These are phyloP conservation scores for Xylaria castorea DNA, from an alignment of 495 filamentous ascomycete genomes.

Conservation along the genomic window DNA sequence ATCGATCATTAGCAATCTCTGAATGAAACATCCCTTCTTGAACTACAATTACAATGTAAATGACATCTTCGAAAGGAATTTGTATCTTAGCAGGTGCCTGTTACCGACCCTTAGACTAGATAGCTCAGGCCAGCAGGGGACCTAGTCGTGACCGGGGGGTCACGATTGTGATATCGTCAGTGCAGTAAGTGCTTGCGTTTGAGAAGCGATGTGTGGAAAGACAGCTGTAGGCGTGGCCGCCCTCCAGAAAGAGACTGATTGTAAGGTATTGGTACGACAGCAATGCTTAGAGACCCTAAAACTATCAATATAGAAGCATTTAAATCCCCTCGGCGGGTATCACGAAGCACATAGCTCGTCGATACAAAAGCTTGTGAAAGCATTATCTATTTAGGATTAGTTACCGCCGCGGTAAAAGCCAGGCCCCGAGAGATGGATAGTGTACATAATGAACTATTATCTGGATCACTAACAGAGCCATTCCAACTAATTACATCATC, in stretches of 20 bases:
- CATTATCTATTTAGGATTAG: neutral
- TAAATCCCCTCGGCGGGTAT: neutral
- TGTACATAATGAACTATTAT: neutral
- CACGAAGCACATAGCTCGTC: neutral
- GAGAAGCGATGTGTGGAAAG: neutral
- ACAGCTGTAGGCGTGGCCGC: neutral
- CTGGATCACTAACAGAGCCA: neutral
- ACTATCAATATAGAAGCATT: neutral
- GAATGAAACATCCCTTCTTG: too few relatives aligned
- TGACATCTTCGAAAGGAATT: too few relatives aligned
- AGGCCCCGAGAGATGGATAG: neutral
- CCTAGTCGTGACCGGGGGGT: neutral
- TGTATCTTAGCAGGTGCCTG: too few relatives aligned
- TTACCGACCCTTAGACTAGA: too few relatives aligned
- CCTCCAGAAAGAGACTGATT: neutral
- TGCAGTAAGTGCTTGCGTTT: neutral
- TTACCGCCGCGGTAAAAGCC: neutral
- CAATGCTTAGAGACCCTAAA: neutral
- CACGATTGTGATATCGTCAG: neutral
- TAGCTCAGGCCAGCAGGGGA: neutral
- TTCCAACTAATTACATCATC: neutral
- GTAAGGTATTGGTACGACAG: neutral
- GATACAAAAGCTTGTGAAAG: neutral
- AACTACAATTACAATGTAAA: too few relatives aligned
- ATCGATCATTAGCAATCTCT: too few relatives aligned